Percentiles rank a stretch among this genome's conserved stretches.
Conservation (phyloP, 371 early-diverging fungal genomes). For the Dinochytrium kinnereticum region DNA sequence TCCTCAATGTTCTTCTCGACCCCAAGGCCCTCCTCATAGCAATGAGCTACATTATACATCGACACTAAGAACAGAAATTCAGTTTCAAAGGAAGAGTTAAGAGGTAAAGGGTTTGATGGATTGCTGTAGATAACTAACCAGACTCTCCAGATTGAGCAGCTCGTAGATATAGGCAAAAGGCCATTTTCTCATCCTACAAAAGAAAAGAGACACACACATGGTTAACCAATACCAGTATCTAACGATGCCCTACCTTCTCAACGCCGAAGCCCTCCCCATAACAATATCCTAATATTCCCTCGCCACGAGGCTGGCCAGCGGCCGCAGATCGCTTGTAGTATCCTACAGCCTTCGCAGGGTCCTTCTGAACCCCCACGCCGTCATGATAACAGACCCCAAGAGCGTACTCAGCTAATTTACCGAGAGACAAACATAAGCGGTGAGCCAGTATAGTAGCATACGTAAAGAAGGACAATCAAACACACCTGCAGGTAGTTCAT, state of each 20-base stretch:
- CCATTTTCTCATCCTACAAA: constrained; percentile 48
- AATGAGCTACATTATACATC: constrained; percentile 87
- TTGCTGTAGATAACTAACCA: constrained; percentile 24
- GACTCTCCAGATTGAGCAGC: constrained; percentile 57
- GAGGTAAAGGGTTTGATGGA: too few relatives aligned
- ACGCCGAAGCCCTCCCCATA: constrained; percentile 89
- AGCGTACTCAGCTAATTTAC: constrained; percentile 58
- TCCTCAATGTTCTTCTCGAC: constrained; percentile 62
- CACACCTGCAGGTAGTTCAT: not conserved
- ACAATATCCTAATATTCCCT: constrained; percentile 87
- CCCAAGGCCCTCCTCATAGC: constrained; percentile 86
- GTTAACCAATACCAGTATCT: not conserved
- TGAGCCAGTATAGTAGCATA: too few relatives aligned
- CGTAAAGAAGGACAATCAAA: too few relatives aligned
- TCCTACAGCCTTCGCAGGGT: constrained; percentile 67
- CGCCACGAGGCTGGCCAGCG: constrained; percentile 78
- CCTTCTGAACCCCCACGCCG: constrained; percentile 69
- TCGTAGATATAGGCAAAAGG: constrained; percentile 49
- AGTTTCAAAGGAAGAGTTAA: too few relatives aligned
- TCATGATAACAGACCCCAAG: constrained; percentile 74
- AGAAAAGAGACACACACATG: not conserved
- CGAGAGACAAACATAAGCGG: too few relatives aligned
- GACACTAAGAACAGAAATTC: constrained; percentile 44
- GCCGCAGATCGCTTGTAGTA: constrained; percentile 76
- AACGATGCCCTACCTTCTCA: constrained; percentile 30